phyloP scores from a whole-genome alignment of 2,329 filamentous ascomycete genomes.

The Daldinia sp. region DNA sequence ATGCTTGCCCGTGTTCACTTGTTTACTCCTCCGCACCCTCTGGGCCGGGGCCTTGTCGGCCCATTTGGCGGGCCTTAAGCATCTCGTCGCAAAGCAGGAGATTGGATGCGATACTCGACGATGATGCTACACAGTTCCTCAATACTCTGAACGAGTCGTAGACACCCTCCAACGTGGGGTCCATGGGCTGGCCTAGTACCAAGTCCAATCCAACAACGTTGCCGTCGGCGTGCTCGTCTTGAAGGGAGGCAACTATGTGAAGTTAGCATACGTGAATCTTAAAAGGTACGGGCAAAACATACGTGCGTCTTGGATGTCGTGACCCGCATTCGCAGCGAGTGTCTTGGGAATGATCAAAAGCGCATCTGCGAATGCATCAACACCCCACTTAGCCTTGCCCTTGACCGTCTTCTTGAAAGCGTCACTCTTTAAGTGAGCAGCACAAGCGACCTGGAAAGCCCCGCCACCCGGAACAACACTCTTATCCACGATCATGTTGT shows the following conservation, averaged over 20 bases:
- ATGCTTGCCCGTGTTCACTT: not conserved
- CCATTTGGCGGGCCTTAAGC: slow-evolving; percentile 98
- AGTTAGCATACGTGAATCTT: slow-evolving; percentile 13
- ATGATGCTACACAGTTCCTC: slow-evolving; percentile 91
- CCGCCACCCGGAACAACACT: slow-evolving; percentile 94
- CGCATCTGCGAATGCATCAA: slow-evolving; percentile 93
- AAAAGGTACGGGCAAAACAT: slow-evolving; percentile 53
- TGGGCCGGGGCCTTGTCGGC: slow-evolving; percentile 69
- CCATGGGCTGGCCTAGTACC: slow-evolving; percentile 89
- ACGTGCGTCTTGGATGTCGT: slow-evolving; percentile 96
- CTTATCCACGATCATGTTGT: slow-evolving; percentile 99
- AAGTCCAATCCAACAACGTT: slow-evolving; percentile 88
- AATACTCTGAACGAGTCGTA: slow-evolving; percentile 97
- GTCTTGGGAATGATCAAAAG: slow-evolving; percentile 97
- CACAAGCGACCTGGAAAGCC: slow-evolving; percentile 94
- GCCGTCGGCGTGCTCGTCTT: slow-evolving; percentile 86
- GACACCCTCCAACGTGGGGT: slow-evolving; percentile 89
- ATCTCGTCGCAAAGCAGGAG: slow-evolving; percentile 95
- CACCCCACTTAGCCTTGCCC: slow-evolving; percentile 97
- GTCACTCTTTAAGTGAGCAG: slow-evolving; percentile 85
- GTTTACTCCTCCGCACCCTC: slow-evolving; percentile 59
- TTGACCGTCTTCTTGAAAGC: slow-evolving; percentile 89
- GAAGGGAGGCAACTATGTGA: slow-evolving; percentile 77
- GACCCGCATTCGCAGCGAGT: slow-evolving; percentile 91
- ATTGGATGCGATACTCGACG: slow-evolving; percentile 94